These are phyloP conservation scores for Fraxinus latifolia DNA, from an alignment of 305 asterid species.

Conservation along the genomic window DNA sequence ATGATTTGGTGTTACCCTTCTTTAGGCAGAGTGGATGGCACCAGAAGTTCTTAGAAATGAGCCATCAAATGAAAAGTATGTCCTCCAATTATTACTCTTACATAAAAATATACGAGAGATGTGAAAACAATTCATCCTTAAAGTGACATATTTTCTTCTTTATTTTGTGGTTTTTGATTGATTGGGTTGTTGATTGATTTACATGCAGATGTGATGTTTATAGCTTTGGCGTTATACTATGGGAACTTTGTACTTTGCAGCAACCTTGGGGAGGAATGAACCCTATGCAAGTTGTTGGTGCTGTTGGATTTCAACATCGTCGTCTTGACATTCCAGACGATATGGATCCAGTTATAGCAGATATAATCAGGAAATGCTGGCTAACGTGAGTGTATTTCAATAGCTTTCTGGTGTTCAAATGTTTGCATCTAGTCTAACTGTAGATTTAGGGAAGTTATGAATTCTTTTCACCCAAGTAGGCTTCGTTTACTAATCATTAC, in stretches of 20 bases:
- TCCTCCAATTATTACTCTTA: slow-evolving; percentile 13
- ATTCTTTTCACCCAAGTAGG: not conserved
- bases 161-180: not conserved
- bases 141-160: not conserved
- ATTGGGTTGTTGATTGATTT: slow-evolving; percentile 24
- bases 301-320: slow-evolving; percentile 96
- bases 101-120: not conserved
- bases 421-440: not conserved
- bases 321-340: slow-evolving; percentile 90
- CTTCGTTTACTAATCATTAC: not conserved
- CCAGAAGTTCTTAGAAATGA: slow-evolving; percentile 94
- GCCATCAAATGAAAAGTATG: slow-evolving; percentile 93
- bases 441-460: not conserved
- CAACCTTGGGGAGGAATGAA: slow-evolving; percentile 99
- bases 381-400: slow-evolving; percentile 48
- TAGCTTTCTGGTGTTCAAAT: not conserved
- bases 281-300: slow-evolving; percentile 99
- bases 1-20: slow-evolving; percentile 30
- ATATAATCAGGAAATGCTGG: slow-evolving; percentile 64
- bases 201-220: slow-evolving; percentile 80
- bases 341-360: slow-evolving; percentile 71
- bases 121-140: not conserved
- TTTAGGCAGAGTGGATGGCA: slow-evolving; percentile 47
- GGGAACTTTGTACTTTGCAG: slow-evolving; percentile 93
- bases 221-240: slow-evolving; percentile 85